These are phyloP conservation scores for Arthrobotrys sinensis DNA, from an alignment of 2,329 filamentous ascomycete genomes.

Conservation along the genomic window DNA sequence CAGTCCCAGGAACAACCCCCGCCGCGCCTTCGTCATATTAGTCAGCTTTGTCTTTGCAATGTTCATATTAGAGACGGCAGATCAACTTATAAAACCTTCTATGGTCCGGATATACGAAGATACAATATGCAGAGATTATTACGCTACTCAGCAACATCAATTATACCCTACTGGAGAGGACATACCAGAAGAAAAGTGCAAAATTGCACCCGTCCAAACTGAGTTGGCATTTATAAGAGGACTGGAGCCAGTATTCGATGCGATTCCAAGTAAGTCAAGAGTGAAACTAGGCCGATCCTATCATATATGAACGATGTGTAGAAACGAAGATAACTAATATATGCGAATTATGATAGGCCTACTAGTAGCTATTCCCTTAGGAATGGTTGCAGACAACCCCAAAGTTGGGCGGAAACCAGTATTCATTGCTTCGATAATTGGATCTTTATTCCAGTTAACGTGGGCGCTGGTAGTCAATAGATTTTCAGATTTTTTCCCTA, in stretches of 20 bases:
- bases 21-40: conserved; percentile 26
- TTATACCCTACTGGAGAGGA: conserved; percentile 19
- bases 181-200: conserved; percentile 53
- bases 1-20: conserved; percentile 1
- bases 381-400: conserved; percentile 56
- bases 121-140: conserved; percentile 56
- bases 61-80: conserved; percentile 35
- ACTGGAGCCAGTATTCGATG: conserved; percentile 58
- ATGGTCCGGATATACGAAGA: conserved; percentile 55
- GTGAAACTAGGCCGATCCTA: background rate
- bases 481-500: conserved; percentile 45
- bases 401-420: conserved; percentile 54
- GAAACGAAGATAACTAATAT: conserved; percentile 14
- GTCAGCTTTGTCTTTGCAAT: conserved; percentile 24
- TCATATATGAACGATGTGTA: background rate
- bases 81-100: conserved; percentile 22
- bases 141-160: conserved; percentile 26
- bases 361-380: conserved; percentile 46
- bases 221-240: conserved; percentile 47
- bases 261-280: conserved; percentile 43
- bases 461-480: conserved; percentile 32
- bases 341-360: conserved; percentile 14
- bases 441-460: conserved; percentile 10
- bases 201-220: conserved; percentile 49
- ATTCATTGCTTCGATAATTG: conserved; percentile 25